Percentiles rank a stretch among this genome's conserved stretches.
Evolutionary conservation across 371 early-diverging fungal genomes (phyloP).

Genomic region (Syncephalastrum monosporum): DNA sequence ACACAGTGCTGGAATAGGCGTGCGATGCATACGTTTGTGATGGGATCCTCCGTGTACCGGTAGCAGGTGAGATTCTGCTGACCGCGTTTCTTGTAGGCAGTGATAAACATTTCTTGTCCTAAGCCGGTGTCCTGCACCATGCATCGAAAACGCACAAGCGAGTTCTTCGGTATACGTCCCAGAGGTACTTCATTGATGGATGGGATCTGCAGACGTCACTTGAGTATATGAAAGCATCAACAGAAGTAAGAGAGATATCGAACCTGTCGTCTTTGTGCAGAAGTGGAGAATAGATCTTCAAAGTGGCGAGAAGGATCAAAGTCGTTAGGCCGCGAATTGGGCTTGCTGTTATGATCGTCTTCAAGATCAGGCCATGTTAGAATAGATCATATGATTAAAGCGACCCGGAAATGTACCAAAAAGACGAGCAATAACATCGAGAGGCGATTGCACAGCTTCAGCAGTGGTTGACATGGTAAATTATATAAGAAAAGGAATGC

Average conservation of each 20-base stretch:
- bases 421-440: constrained; percentile 8
- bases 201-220: constrained; percentile 42
- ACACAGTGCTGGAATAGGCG: not conserved
- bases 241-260: not conserved
- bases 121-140: constrained; percentile 71
- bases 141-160: constrained; percentile 62
- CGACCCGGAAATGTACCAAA: constrained; percentile 13
- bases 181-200: constrained; percentile 43
- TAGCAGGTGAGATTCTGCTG: constrained; percentile 24
- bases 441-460: constrained; percentile 14
- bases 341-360: constrained; percentile 18
- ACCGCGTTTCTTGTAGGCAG: constrained; percentile 39
- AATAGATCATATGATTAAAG: not conserved
- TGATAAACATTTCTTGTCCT: constrained; percentile 59
- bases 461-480: constrained; percentile 6
- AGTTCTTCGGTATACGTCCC: constrained; percentile 37
- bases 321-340: constrained; percentile 6
- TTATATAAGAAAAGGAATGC: constrained; percentile 9
- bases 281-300: constrained; percentile 13
- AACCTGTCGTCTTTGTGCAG: constrained; percentile 20
- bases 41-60: constrained; percentile 39
- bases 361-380: not conserved
- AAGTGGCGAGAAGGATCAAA: constrained; percentile 25
- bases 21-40: constrained; percentile 19
- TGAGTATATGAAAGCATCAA: not conserved